phyloP scores from a whole-genome alignment of 2,329 filamentous ascomycete genomes.

The Pseudocercospora fijiensis region DNA sequence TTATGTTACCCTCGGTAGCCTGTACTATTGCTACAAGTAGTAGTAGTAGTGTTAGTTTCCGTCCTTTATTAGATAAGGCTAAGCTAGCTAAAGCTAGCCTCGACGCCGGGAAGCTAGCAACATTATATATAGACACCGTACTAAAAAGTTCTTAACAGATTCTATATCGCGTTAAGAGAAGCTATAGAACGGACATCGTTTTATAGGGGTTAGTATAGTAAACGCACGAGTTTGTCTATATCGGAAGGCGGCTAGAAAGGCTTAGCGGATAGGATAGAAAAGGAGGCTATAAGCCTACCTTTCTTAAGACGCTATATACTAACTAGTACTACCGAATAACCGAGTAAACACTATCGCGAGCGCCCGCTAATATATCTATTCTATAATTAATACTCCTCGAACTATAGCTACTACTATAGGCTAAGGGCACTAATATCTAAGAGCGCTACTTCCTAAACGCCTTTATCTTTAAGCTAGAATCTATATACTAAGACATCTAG shows the following conservation, averaged over 20 bases:
- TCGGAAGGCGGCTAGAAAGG: background rate
- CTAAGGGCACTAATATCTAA: background rate
- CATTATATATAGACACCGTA: background rate
- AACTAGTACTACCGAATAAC: background rate
- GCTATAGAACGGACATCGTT: background rate
- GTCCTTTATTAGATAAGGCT: too few species aligned
- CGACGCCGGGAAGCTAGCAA: too few species aligned
- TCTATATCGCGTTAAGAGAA: background rate
- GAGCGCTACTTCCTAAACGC: background rate
- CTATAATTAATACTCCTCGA: background rate
- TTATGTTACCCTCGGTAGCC: too few species aligned
- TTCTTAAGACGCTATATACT: background rate
- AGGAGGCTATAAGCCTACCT: background rate
- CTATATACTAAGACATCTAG: background rate
- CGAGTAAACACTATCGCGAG: background rate
- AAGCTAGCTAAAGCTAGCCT: too few species aligned
- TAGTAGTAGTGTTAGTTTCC: too few species aligned
- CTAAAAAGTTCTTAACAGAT: background rate
- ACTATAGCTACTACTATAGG: background rate
- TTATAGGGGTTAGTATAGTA: background rate
- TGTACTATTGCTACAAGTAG: too few species aligned
- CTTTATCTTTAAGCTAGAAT: background rate
- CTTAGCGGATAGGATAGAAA: background rate
- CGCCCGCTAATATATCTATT: background rate
- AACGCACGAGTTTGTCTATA: background rate